These are phyloP conservation scores for Marsdenia floribunda DNA, from an alignment of 257 asterid genomes.

Conservation along the genomic window DNA sequence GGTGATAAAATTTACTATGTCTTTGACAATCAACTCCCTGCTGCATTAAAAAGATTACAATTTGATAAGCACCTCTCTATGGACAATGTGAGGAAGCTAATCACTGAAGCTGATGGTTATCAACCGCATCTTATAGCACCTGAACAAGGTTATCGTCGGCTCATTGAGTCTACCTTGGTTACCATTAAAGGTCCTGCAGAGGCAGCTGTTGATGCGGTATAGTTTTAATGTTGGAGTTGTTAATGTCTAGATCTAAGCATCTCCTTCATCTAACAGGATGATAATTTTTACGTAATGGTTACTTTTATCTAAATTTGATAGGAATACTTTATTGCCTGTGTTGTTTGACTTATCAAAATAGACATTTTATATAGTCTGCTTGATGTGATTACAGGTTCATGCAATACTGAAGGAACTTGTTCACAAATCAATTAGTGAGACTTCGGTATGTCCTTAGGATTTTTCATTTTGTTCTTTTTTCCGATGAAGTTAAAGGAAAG, in stretches of 20 bases:
- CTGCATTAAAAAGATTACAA: slow-evolving; percentile 94
- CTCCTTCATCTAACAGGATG: background rate
- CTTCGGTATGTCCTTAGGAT: slow-evolving; percentile 42
- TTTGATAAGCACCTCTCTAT: slow-evolving; percentile 98
- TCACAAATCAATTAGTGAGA: slow-evolving; percentile 85
- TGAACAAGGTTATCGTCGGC: slow-evolving; percentile 97
- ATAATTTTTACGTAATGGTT: background rate
- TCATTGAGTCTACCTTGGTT: slow-evolving; percentile 84
- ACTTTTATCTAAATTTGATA: background rate
- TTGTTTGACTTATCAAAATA: background rate
- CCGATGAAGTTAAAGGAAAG: background rate
- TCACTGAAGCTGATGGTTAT: slow-evolving; percentile 98
- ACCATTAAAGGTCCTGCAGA: slow-evolving; percentile 96
- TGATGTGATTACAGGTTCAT: slow-evolving; percentile 60
- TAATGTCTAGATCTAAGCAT: background rate
- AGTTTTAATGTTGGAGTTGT: background rate
- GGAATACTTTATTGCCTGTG: background rate
- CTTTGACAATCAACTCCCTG: slow-evolving; percentile 91
- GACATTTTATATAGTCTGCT: background rate
- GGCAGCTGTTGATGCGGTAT: slow-evolving; percentile 95
- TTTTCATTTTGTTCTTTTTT: background rate
- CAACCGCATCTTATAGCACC: slow-evolving; percentile 99
- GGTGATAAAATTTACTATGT: slow-evolving; percentile 93
- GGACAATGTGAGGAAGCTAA: slow-evolving; percentile 94
- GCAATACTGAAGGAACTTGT: slow-evolving; percentile 81